Evolutionary conservation across 192 early-diverging fungal species (phyloP), one percentile per base, ranked within the genome.

Genomic region (Geosiphon pyriformis): DNA sequence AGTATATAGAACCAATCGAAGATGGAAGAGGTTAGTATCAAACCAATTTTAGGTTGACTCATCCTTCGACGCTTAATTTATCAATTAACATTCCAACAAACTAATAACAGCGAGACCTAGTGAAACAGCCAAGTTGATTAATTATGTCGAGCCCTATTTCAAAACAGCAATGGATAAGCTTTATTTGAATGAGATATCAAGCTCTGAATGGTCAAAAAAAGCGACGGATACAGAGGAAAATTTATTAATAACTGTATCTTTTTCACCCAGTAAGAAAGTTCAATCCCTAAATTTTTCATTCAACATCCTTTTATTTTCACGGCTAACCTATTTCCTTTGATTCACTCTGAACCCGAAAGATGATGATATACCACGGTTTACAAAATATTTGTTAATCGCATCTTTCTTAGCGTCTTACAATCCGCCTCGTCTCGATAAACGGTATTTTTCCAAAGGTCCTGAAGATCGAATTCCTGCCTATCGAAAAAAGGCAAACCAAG

Each of bases 331-430:
- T 50, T 11, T 4, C 32, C 47, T 2, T 37, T 15, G 22, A 4
- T 1, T 48, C 8, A 22, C 11, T n/a, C n/a, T n/a, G n/a, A n/a
- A n/a, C n/a, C n/a, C n/a, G 78, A 79, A 79, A 12, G 80, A 77
- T 4, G 76, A 90, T 29, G 87, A 92, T 56, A 68, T 98, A 25
- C 96, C 96, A 0, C 88, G 91, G 73, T 92, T 88, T 62, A 91
- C 93, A 56, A 94, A 93, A 65, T 95, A 90, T 62, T 78, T 98
- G 18, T 74, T 98, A 6, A 86, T 98, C 27, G 90, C 96, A 0
- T 81, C 90, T 3, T 98, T 88, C 69, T 54, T 98, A 59, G 96
- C 95, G 0, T 95, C 92, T 0, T 98, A 95, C 71, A 98, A 98
- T 62, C 95, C 96, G 17, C 78, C 88, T 11, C 69, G 85, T 17